A percentile compares a stretch with the other conserved stretches of the same genome.
phyloP scores from a whole-genome alignment of 345 rosid genomes.

The Gossypium australe region DNA sequence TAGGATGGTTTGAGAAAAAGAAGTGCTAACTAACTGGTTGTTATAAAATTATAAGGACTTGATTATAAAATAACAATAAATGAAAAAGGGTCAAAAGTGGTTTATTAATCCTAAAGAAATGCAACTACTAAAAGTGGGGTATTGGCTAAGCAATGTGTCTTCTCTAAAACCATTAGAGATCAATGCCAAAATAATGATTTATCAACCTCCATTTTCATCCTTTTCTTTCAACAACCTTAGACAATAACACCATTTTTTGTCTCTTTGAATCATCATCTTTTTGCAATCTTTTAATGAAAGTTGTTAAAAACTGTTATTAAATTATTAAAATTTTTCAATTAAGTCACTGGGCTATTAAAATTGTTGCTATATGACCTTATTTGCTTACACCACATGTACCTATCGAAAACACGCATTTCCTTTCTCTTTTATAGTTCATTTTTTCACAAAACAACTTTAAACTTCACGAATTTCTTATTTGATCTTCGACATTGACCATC shows the following conservation, averaged over 20 bases:
- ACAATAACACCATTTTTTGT: neutral
- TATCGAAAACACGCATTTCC: too few relatives aligned
- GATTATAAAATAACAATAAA: neutral
- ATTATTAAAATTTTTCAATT: too few relatives aligned
- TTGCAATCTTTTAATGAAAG: neutral
- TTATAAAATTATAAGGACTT: neutral
- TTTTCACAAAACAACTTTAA: too few relatives aligned
- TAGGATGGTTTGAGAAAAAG: constrained; percentile 4
- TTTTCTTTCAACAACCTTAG: neutral
- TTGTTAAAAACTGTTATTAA: too few relatives aligned
- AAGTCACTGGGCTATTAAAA: too few relatives aligned
- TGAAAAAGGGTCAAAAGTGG: neutral
- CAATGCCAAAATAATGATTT: constrained; percentile 8
- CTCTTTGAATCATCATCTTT: neutral
- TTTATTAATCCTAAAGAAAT: constrained; percentile 20
- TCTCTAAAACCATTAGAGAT: constrained; percentile 5
- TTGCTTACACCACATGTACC: too few relatives aligned
- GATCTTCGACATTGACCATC: too few relatives aligned
- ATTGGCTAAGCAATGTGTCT: neutral
- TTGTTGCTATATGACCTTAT: too few relatives aligned
- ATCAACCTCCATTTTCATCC: constrained; percentile 3
- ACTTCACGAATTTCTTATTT: too few relatives aligned
- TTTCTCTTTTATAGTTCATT: too few relatives aligned
- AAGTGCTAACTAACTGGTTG: neutral
- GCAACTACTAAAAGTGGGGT: constrained; percentile 13